Percentiles rank a stretch among this genome's conserved stretches.
Conservation (phyloP, 1,284 basidiomycete species). For the Peniophora sp. region DNA sequence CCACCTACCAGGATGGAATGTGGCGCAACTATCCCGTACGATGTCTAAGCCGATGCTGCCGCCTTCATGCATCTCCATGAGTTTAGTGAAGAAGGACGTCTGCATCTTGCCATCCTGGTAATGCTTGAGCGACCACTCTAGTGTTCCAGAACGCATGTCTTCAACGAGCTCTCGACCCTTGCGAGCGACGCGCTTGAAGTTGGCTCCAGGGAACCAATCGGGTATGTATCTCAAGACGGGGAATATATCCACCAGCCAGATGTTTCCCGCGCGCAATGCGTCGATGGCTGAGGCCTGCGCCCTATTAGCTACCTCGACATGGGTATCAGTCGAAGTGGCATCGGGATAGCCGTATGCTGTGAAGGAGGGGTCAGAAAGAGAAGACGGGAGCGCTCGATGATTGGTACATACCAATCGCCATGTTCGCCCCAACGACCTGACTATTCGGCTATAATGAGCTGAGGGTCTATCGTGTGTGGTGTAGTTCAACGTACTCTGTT, state of each 20-base stretch:
- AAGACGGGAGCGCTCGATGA: neutral
- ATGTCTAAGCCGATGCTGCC: neutral
- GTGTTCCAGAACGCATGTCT: neutral
- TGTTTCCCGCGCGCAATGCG: neutral
- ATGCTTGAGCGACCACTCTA: neutral
- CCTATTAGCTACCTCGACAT: neutral
- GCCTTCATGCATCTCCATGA: neutral
- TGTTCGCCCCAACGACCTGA: no score
- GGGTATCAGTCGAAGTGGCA: neutral
- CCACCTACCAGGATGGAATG: no score
- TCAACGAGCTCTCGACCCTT: neutral
- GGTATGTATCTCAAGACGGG: slow-evolving; percentile 11
- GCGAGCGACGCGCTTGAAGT: slow-evolving; percentile 5
- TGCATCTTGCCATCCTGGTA: neutral
- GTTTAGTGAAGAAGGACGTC: neutral
- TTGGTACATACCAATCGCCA: no score
- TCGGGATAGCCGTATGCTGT: neutral
- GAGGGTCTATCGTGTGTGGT: neutral
- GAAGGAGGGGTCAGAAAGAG: neutral
- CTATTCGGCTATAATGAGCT: neutral
- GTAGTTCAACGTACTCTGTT: neutral
- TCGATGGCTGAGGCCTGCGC: neutral
- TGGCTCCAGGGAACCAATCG: slow-evolving; percentile 13
- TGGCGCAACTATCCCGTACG: no score
- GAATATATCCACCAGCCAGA: neutral